These are phyloP conservation scores for Scytalidium sp. DNA, from an alignment of 2,329 filamentous ascomycete genomes.

Conservation along the genomic window DNA sequence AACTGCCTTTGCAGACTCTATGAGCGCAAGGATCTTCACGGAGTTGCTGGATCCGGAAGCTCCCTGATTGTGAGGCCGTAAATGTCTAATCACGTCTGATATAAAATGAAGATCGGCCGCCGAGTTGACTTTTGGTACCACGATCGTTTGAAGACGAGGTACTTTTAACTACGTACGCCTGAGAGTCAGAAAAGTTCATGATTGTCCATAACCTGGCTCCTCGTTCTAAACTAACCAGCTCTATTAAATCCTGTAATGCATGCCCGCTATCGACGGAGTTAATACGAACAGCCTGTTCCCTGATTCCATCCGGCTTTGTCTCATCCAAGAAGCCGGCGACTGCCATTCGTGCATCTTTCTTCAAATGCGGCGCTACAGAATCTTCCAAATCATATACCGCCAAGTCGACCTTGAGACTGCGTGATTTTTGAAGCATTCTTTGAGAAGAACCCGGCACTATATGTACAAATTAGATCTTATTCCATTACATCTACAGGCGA, in stretches of 20 bases:
- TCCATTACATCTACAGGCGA: slow-evolving; percentile 2
- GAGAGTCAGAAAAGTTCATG: no score
- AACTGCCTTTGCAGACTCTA: slow-evolving; percentile 74
- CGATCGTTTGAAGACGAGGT: slow-evolving; percentile 70
- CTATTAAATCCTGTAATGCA: slow-evolving; percentile 68
- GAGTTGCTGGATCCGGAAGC: slow-evolving; percentile 32
- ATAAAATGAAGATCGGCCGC: slow-evolving; percentile 67
- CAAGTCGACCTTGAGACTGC: slow-evolving; percentile 66
- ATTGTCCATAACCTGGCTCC: no score
- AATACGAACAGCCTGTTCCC: slow-evolving; percentile 80
- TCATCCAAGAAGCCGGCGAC: slow-evolving; percentile 48
- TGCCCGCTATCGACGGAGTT: slow-evolving; percentile 75
- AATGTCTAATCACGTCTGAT: slow-evolving; percentile 50
- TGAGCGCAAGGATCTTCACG: slow-evolving; percentile 64
- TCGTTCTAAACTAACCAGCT: no score
- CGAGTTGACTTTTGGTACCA: slow-evolving; percentile 83
- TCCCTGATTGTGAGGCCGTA: slow-evolving; percentile 49
- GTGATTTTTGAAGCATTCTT: slow-evolving; percentile 82
- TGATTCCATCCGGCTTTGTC: slow-evolving; percentile 55
- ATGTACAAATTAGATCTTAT: no score
- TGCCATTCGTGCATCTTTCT: slow-evolving; percentile 63
- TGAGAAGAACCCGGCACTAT: slow-evolving; percentile 81
- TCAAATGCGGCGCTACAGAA: slow-evolving; percentile 75
- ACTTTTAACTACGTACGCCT: slow-evolving; percentile 50
- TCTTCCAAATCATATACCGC: slow-evolving; percentile 92